phyloP scores from a whole-genome alignment of 2,329 filamentous ascomycete genomes.

The Diaporthe vaccinii region DNA sequence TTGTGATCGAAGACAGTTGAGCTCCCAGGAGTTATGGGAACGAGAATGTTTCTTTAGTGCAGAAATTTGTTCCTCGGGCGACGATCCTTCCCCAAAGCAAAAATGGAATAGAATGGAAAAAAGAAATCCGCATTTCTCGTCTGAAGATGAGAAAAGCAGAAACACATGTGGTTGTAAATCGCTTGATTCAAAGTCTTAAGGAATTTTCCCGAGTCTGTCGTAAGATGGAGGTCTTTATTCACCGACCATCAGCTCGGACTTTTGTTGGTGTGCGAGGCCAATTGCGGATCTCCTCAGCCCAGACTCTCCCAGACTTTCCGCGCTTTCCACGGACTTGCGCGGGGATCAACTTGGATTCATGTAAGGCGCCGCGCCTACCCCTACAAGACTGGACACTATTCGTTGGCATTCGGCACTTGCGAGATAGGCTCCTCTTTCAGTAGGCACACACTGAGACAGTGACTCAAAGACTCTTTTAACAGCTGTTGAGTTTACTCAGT shows the following conservation, averaged over 20 bases:
- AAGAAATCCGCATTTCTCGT: not conserved
- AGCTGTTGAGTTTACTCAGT: too few species aligned
- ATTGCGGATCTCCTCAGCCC: not conserved
- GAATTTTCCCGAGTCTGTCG: not conserved
- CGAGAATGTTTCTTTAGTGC: not conserved
- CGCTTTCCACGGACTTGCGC: slow-evolving; percentile 2
- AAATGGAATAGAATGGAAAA: not conserved
- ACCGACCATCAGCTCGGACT: not conserved
- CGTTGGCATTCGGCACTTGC: too few species aligned
- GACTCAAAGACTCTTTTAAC: too few species aligned
- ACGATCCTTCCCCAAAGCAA: not conserved
- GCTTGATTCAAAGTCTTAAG: not conserved
- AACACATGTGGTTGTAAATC: not conserved
- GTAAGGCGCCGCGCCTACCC: too few species aligned
- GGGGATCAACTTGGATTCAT: too few species aligned
- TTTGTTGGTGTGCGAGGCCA: not conserved
- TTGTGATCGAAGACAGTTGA: not conserved
- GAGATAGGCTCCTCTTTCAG: too few species aligned
- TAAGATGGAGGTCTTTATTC: not conserved
- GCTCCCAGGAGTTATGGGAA: slow-evolving; percentile 5
- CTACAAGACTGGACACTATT: too few species aligned
- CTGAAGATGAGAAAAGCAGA: not conserved
- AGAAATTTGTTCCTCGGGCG: not conserved
- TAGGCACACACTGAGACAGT: too few species aligned
- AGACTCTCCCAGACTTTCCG: not conserved